phyloP scores from a whole-genome alignment of 192 early-diverging fungal species.

The Linnemannia elongata region DNA sequence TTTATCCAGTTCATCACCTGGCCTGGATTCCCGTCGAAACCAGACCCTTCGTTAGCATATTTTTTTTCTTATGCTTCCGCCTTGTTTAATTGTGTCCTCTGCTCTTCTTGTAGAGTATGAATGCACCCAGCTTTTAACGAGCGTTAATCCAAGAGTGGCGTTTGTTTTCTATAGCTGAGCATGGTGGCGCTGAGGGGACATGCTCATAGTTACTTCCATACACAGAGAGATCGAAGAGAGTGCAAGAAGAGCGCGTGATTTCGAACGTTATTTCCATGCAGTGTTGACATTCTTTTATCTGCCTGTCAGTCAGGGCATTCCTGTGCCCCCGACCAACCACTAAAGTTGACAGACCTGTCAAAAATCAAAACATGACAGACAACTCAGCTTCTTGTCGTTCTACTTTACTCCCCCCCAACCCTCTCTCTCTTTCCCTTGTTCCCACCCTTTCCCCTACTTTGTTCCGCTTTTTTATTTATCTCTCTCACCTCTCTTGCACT shows the following conservation, averaged over 20 bases:
- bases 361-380: neutral
- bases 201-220: neutral
- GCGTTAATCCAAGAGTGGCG: neutral
- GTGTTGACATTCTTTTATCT: neutral
- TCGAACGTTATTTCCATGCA: neutral
- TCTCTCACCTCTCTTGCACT: neutral
- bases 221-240: neutral
- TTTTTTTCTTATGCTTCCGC: neutral
- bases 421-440: neutral
- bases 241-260: neutral
- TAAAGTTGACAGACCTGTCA: neutral
- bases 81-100: neutral
- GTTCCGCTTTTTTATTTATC: neutral
- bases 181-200: neutral
- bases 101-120: neutral
- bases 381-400: neutral
- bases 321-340: neutral
- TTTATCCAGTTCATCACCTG: no score
- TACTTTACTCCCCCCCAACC: neutral
- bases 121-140: neutral
- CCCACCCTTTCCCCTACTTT: neutral
- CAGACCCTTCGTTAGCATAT: neutral
- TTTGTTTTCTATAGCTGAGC: no score
- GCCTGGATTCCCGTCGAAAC: neutral
- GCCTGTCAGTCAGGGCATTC: no score